These are phyloP conservation scores for Aureobasidium sp. DNA, from an alignment of 2,329 filamentous ascomycete species.

Conservation along the genomic window DNA sequence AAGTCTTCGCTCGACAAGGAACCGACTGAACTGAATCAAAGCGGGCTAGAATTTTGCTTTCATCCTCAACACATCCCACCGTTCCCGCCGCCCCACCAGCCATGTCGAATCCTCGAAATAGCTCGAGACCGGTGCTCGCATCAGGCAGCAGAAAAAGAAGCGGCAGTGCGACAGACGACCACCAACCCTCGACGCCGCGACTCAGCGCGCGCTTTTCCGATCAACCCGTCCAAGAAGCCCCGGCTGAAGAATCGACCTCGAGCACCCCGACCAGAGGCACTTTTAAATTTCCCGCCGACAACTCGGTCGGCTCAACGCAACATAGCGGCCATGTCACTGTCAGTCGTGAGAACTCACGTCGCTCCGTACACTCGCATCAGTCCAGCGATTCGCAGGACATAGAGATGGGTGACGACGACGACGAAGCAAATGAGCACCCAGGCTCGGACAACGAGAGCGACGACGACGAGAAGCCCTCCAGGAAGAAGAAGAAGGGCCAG, in stretches of 20 bases:
- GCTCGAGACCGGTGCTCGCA: conserved; percentile 10
- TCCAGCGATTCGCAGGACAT: conserved; percentile 57
- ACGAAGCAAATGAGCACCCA: conserved; percentile 62
- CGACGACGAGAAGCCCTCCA: conserved; percentile 65
- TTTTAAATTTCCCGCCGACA: conserved; percentile 38
- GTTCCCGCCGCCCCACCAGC: not conserved
- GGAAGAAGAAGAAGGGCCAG: conserved; percentile 97
- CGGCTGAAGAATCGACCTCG: conserved; percentile 36
- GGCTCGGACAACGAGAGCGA: conserved; percentile 46
- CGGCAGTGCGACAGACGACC: conserved; percentile 41
- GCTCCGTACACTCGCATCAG: conserved; percentile 43
- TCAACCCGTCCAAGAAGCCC: conserved; percentile 31
- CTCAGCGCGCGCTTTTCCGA: conserved; percentile 37
- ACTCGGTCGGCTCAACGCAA: conserved; percentile 36
- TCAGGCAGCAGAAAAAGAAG: conserved; percentile 10
- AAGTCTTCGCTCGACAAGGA: conserved; percentile 1
- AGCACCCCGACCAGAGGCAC: conserved; percentile 55
- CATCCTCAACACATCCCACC: not conserved
- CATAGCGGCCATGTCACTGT: conserved; percentile 9
- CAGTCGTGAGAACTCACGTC: conserved; percentile 13
- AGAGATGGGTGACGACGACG: conserved; percentile 65
- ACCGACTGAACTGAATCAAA: conserved; percentile 7
- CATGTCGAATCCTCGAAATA: conserved; percentile 7
- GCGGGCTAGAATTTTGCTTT: conserved; percentile 10
- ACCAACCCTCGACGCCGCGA: conserved; percentile 51